Conservation (phyloP, 2,329 filamentous ascomycete genomes). For the Zymoseptoria passerinii region DNA sequence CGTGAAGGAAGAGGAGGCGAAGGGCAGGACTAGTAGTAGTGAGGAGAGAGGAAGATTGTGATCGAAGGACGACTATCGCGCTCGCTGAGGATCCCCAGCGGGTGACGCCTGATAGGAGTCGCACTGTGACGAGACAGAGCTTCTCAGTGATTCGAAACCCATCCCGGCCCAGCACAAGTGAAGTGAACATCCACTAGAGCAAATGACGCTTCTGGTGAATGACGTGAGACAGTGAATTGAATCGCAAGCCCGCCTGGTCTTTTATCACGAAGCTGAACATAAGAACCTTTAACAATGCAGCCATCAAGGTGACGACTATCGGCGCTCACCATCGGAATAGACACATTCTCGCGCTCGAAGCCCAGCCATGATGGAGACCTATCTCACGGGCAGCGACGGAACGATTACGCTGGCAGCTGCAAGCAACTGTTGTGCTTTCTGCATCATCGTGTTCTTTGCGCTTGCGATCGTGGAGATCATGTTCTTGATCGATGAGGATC, state of each 20-base stretch:
- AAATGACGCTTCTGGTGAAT: not conserved
- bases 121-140: not conserved
- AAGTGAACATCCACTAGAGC: not conserved
- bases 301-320: no score
- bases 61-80: not conserved
- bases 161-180: not conserved
- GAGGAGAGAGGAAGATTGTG: not conserved
- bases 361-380: not conserved
- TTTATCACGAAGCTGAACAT: not conserved
- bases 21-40: not conserved
- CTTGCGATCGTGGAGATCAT: not conserved
- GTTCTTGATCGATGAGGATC: not conserved
- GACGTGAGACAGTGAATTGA: not conserved
- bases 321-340: no score
- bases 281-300: not conserved
- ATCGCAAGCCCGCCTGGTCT: not conserved
- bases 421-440: not conserved
- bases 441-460: not conserved
- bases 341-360: not conserved
- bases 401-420: not conserved
- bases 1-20: not conserved
- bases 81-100: no score
- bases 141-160: no score
- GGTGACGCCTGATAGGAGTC: no score
- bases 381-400: not conserved